Evolutionary conservation across 192 early-diverging fungal species (phyloP).

Genomic region (Coemansia biformis): DNA sequence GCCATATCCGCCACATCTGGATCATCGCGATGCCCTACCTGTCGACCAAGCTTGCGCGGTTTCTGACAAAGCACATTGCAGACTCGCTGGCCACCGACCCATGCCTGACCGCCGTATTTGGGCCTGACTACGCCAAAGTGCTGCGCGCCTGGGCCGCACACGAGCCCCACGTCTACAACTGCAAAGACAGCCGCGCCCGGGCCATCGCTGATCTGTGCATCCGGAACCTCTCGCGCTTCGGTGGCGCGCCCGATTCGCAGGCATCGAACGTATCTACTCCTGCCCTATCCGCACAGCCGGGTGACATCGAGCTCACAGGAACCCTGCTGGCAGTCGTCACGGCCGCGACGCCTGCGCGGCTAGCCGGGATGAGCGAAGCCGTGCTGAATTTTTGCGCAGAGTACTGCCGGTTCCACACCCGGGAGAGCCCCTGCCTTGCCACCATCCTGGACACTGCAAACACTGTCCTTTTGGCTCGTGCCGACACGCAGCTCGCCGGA

Average conservation of each 20-base stretch:
- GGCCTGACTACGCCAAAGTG: constrained; percentile 36
- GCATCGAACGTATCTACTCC: constrained; percentile 14
- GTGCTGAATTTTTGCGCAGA: constrained; percentile 43
- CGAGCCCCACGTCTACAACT: constrained; percentile 30
- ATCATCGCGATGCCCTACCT: constrained; percentile 34
- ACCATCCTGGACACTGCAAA: constrained; percentile 27
- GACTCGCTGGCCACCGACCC: constrained; percentile 27
- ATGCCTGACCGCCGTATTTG: constrained; percentile 29
- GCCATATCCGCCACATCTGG: constrained; percentile 44
- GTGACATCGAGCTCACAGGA: constrained; percentile 26
- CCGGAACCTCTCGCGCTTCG: constrained; percentile 12
- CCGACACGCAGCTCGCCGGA: constrained; percentile 15
- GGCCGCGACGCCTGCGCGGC: constrained; percentile 19
- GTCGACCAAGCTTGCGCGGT: constrained; percentile 31
- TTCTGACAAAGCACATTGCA: constrained; percentile 29
- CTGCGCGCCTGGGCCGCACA: constrained; percentile 42
- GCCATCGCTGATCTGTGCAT: constrained; percentile 33
- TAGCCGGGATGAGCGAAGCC: constrained; percentile 5
- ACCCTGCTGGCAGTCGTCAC: constrained; percentile 24
- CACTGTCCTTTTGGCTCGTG: constrained; percentile 12
- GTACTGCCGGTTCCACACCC: constrained; percentile 20
- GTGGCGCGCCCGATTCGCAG: constrained; percentile 25
- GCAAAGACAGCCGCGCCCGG: constrained; percentile 21
- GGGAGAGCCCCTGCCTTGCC: constrained; percentile 30
- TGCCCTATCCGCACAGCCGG: constrained; percentile 11